Conservation (phyloP, 805 yeast species). For the Monosporozyma solicola region DNA sequence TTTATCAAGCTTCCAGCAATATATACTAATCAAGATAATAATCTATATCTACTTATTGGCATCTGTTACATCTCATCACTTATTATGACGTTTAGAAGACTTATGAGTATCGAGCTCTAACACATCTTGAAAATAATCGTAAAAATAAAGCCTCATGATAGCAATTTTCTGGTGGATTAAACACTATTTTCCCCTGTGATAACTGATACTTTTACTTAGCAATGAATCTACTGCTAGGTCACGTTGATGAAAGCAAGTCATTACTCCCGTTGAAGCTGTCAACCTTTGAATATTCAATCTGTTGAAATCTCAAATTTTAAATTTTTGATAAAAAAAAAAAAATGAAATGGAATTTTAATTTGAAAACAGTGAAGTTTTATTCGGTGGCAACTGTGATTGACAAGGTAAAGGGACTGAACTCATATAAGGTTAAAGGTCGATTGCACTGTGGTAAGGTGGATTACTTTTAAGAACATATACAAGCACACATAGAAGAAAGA, state of each 20-base stretch:
- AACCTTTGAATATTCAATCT: not conserved
- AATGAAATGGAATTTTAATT: not conserved
- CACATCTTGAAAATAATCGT: slow-evolving; percentile 35
- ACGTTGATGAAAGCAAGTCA: not conserved
- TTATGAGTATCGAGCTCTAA: slow-evolving; percentile 34
- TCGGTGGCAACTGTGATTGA: not conserved
- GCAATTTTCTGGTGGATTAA: slow-evolving; percentile 19
- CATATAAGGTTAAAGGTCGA: not conserved
- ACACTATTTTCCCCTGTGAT: slow-evolving; percentile 46
- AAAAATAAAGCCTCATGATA: slow-evolving; percentile 43
- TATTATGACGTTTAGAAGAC: not conserved
- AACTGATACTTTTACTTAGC: slow-evolving; percentile 30
- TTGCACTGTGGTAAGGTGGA: not conserved
- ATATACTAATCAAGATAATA: slow-evolving; percentile 54
- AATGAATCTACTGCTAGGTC: too few species aligned
- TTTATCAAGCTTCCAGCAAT: slow-evolving; percentile 24
- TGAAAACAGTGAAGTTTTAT: not conserved
- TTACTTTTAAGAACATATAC: not conserved
- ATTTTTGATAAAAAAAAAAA: not conserved
- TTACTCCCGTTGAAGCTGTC: not conserved
- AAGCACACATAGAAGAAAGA: not conserved
- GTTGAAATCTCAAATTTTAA: not conserved
- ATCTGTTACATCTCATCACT: slow-evolving; percentile 10
- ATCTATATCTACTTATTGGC: slow-evolving; percentile 36
- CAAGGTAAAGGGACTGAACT: not conserved